These are phyloP conservation scores for Talaromyces sp. DNA, from an alignment of 2,329 filamentous ascomycete species.

Conservation along the genomic window DNA sequence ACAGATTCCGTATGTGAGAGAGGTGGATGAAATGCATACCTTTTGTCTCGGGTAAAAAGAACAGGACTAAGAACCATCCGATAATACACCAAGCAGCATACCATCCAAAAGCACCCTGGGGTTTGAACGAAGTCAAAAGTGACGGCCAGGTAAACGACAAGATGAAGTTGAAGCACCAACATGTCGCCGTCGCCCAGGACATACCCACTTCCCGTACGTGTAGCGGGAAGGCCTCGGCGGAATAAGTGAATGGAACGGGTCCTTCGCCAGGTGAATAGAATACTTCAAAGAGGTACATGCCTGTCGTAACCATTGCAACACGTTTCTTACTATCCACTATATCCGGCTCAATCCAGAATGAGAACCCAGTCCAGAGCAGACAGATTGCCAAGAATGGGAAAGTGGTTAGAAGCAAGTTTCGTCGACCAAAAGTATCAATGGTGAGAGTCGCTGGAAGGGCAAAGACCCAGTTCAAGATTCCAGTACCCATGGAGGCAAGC, in stretches of 20 bases:
- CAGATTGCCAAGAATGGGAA: conserved; percentile 60
- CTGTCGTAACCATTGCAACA: conserved; percentile 44
- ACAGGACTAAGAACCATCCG: conserved; percentile 52
- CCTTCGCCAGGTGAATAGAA: conserved; percentile 59
- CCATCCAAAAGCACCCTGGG: conserved; percentile 57
- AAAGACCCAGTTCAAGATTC: conserved; percentile 65
- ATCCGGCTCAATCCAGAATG: conserved; percentile 48
- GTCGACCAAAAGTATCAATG: conserved; percentile 65
- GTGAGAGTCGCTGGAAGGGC: conserved; percentile 64
- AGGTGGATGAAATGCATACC: conserved; percentile 24
- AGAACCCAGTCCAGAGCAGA: conserved; percentile 52
- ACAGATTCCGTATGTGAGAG: neutral
- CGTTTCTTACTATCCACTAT: conserved; percentile 33
- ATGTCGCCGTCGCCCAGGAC: conserved; percentile 57
- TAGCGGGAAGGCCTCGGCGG: conserved; percentile 62
- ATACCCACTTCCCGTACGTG: conserved; percentile 63
- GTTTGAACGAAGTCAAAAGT: conserved; percentile 49
- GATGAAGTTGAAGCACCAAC: conserved; percentile 58
- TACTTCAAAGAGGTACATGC: conserved; percentile 51
- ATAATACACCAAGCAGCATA: conserved; percentile 58
- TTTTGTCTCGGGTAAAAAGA: conserved; percentile 55
- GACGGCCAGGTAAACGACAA: conserved; percentile 55
- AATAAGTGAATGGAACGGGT: conserved; percentile 64
- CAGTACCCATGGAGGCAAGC: conserved; percentile 62
- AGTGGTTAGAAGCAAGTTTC: conserved; percentile 61